phyloP scores from a whole-genome alignment of 306 rosid genomes.

The Phaseolus lunatus region DNA sequence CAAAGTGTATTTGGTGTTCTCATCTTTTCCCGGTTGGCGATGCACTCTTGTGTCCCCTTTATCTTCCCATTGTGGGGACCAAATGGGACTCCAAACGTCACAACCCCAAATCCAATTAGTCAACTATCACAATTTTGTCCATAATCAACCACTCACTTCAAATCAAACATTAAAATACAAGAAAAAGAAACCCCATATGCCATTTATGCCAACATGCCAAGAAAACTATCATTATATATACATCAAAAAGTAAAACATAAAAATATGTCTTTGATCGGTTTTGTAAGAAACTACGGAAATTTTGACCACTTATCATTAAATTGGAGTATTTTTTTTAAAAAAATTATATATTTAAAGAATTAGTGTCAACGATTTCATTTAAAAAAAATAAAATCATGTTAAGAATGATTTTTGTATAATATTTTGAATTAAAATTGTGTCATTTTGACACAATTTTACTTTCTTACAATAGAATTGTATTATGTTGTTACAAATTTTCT shows the following conservation, averaged over 20 bases:
- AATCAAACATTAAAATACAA: constrained; percentile 35
- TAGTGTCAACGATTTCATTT: no score
- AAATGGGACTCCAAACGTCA: constrained; percentile 38
- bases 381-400: no score
- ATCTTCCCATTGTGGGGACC: constrained; percentile 38
- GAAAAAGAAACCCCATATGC: not conserved
- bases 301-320: no score
- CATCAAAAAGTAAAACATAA: not conserved
- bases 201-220: not conserved
- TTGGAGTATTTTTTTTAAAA: no score
- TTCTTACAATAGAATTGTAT: no score
- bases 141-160: constrained; percentile 23
- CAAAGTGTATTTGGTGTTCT: constrained; percentile 22
- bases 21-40: constrained; percentile 24
- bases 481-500: no score
- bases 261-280: no score
- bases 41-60: constrained; percentile 31
- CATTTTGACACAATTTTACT: no score
- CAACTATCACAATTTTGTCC: constrained; percentile 41
- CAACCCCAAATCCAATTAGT: constrained; percentile 36
- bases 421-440: no score
- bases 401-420: no score
- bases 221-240: not conserved
- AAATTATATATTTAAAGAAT: no score
- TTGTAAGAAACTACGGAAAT: no score